Base-by-base conservation (phyloP, 257 asterid species). In the Petunia axillaris region DNA sequence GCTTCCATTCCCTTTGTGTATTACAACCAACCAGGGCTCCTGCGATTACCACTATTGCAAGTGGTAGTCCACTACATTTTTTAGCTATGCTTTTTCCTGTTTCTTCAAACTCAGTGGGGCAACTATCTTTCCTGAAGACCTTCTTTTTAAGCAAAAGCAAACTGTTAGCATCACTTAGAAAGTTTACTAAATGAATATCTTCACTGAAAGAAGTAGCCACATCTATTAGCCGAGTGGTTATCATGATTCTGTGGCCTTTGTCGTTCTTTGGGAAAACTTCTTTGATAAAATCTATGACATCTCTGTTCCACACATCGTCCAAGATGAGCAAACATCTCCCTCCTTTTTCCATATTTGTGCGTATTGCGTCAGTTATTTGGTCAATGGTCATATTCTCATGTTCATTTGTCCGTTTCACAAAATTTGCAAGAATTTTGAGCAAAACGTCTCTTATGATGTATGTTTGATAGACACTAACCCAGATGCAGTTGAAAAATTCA, bases 21-120 rank as follows among this genome's bases (percentile, higher is more conserved):
- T 77, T 60, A 1, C 79, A 52, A 9, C 77, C 54, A 50, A 76
- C 77, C 67, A 62, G 13, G 41, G 80, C 64, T 44, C 86, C 86
- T 4, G 86, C 86, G 38, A 76, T 41, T 0, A 76, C 79, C 36
- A 80, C 84, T 41, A 86, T 53, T 1, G 89, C 89, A 0, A 84
- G 60, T 4, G 87, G 89, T 4, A 86, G 73, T n/a, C 86, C 86
- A 0, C 25, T 11, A 44, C 86, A 84, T 65, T 80, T 71, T 10
- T 8, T 76, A 39, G 85, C 37, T 8, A 86, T 86, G 4, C 39
- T 65, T 1, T 9, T 46, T 48, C 86, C 89, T 60, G 25, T 46
- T 65, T 8, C 63, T 13, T 80, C 74, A 36, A 84, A 54, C 44
- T 86, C 86, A 3, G 10, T 1, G 2, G 89, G 86, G 54, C 83